Percentiles rank a stretch among this genome's conserved stretches.
Evolutionary conservation across 192 early-diverging fungal genomes (phyloP).

Genomic region (Umbelopsis ramanniana): DNA sequence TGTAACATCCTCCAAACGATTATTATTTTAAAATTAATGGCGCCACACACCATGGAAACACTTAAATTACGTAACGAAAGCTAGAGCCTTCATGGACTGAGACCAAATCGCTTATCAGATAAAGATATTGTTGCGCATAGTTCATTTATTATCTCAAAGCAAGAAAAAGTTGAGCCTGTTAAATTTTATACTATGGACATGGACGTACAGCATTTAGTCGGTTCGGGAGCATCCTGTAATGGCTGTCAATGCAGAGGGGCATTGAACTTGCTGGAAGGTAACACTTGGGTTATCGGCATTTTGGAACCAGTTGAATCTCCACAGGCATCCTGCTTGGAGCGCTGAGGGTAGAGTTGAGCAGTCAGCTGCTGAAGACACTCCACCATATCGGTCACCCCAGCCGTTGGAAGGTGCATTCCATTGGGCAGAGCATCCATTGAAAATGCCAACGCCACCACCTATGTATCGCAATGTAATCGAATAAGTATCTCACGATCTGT

Average conservation of each 20-base stretch:
- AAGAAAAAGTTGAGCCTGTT: too few species aligned
- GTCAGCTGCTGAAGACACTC: constrained; percentile 14
- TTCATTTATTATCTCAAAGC: too few species aligned
- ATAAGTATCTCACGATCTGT: too few species aligned
- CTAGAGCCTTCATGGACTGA: too few species aligned
- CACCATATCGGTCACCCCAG: constrained; percentile 33
- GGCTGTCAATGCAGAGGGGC: constrained; percentile 17
- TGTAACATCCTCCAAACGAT: too few species aligned
- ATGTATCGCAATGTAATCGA: too few species aligned
- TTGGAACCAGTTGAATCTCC: constrained; percentile 33
- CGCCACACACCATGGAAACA: too few species aligned
- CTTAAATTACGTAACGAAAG: too few species aligned
- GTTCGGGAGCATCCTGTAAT: constrained; percentile 29
- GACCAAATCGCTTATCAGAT: too few species aligned
- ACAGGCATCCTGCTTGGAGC: constrained; percentile 33
- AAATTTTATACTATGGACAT: too few species aligned
- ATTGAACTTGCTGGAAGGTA: constrained; percentile 25
- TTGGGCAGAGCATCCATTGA: constrained; percentile 29
- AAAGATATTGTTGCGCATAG: too few species aligned
- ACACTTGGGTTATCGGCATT: constrained; percentile 32
- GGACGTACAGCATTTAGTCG: not conserved
- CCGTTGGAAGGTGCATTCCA: constrained; percentile 24
- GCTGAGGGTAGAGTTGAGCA: constrained; percentile 26
- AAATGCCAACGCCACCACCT: constrained; percentile 37
- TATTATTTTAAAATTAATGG: too few species aligned